Evolutionary conservation across 2,329 filamentous ascomycete species (phyloP), one percentile per base, ranked within the genome.

Genomic region (Gnomoniopsis sp.): DNA sequence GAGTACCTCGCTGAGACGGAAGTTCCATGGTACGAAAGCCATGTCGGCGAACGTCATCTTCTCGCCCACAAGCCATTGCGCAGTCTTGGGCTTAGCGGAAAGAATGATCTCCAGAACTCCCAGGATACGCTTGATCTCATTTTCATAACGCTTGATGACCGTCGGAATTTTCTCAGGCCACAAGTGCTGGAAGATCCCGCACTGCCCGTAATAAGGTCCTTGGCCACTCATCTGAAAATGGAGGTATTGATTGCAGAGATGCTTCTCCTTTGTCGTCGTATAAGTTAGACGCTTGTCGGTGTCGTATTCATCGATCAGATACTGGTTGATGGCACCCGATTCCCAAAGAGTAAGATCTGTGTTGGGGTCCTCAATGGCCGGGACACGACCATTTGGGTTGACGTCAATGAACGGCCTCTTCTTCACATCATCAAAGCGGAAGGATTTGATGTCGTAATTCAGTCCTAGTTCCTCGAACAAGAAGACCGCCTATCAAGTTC

Each of bases 191-290:
- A 79, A 79, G 73, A 74, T 75, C 7, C 55, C 63, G 2, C 60
- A 61, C 62, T 79, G 74, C 4, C 77, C 78, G 49, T 67, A 79
- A 63, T 79, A 80, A 0, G 76, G 77, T 0, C 74, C 77, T 64
- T 78, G 72, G 7, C 75, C 74, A 50, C 66, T 70, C 63, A 71
- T 73, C 64, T 79, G 77, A 65, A 78, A 81, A 57, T 73, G 67
- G 11, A 78, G 65, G 68, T 71, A 81, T 15, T 64, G 59, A 3
- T 58, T 57, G 23, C 59, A 59, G 6, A 63, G 55, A 38, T 66
- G 51, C 21, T 55, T 62, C 46, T 68, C 64, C 26, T 61, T 57
- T 12, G 61, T 17, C 3, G 60, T 55, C 3, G 47, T 46, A 54
- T 65, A 70, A n/a, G 58, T 55, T 14, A 70, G 51, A 17, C 55